Percentiles rank a stretch among this genome's conserved stretches.
Evolutionary conservation across 2,329 filamentous ascomycete genomes (phyloP).

Genomic region (Domatiomyces globalis): DNA sequence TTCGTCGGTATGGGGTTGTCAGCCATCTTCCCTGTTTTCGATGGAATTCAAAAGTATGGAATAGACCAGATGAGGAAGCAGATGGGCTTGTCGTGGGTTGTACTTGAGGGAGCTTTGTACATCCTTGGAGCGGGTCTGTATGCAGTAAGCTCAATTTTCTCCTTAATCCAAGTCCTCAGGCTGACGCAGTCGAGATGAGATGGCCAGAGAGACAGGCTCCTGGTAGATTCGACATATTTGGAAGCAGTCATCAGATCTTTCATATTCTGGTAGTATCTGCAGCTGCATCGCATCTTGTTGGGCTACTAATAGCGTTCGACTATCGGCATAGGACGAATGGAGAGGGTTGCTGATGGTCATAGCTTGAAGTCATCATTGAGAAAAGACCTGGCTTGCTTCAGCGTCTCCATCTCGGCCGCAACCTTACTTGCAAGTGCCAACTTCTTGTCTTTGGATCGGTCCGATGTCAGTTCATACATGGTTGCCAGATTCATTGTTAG

Average conservation of each 20-base stretch:
- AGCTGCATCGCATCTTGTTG: slow-evolving; percentile 65
- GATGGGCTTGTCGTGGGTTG: slow-evolving; percentile 68
- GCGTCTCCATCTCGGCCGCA: slow-evolving; percentile 42
- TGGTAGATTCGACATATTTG: slow-evolving; percentile 75
- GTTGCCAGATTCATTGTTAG: slow-evolving; percentile 82
- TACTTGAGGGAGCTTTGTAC: slow-evolving; percentile 70
- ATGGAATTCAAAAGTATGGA: slow-evolving; percentile 58
- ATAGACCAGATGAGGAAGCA: slow-evolving; percentile 49
- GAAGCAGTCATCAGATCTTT: slow-evolving; percentile 91
- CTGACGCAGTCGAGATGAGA: slow-evolving; percentile 40
- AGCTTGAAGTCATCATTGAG: slow-evolving; percentile 64
- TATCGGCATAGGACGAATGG: slow-evolving; percentile 49
- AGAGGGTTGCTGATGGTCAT: slow-evolving; percentile 24
- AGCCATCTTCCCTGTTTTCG: slow-evolving; percentile 67
- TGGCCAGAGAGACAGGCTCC: slow-evolving; percentile 71
- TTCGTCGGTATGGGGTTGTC: slow-evolving; percentile 79
- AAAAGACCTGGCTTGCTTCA: slow-evolving; percentile 52
- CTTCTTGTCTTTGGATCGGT: slow-evolving; percentile 59
- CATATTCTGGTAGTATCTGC: slow-evolving; percentile 78
- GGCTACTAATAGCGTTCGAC: slow-evolving; percentile 73
- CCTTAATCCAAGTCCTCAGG: slow-evolving; percentile 3
- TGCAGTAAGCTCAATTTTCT: slow-evolving; percentile 44
- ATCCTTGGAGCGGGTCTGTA: slow-evolving; percentile 76
- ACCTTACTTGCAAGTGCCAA: slow-evolving; percentile 54
- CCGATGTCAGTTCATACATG: slow-evolving; percentile 81